Base-by-base conservation (phyloP, 352 stramenopile species). In the Phytophthora gonapodyides region DNA sequence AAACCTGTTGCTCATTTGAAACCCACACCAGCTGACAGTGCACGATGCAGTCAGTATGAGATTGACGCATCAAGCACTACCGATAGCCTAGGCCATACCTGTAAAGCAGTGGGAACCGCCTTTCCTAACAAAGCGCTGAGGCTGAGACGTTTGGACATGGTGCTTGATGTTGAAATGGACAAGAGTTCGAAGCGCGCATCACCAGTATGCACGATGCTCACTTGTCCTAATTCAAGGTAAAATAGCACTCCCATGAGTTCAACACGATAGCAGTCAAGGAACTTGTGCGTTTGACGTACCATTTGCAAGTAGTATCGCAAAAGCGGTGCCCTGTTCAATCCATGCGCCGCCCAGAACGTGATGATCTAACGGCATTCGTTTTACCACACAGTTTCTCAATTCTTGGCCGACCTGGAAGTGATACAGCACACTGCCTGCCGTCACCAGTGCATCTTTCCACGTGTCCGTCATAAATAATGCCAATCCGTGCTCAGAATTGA, bases 221-320 rank as follows among this genome's bases (percentile, higher is more conserved):
- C 40, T 47, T 79, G 73, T 11, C 70, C 73, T 79, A 35, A 44
- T 49, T 47, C 50, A n/a, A 54, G 31, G 33, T 30, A 34, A 43
- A 38, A 16, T 12, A 5, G 19, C 27, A 45, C 19, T 21, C 7
- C 7, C 35, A 24, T 53, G 1, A 38, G 30, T 17, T 7, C 43
- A 31, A 31, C 27, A 31, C 27, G 27, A 31, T 31, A 31, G 27
- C 27, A 31, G 27, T 31, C 5, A 31, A 31, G 27, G 27, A 31
- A 31, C 27, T 31, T 31, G 27, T 3, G 42, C 2, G 7, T 24
- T 16, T 36, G 3, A 47, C 54, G 24, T 73, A 78, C 65, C 73
- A 24, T 68, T 66, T 8, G 48, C 33, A 46, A 77, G 47, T 21
- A 81, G 38, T n/a, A 79, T 38, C n/a, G 54, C 57, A 46, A 80